Evolutionary conservation across 306 rosid species (phyloP).

Genomic region (Prunus davidiana): DNA sequence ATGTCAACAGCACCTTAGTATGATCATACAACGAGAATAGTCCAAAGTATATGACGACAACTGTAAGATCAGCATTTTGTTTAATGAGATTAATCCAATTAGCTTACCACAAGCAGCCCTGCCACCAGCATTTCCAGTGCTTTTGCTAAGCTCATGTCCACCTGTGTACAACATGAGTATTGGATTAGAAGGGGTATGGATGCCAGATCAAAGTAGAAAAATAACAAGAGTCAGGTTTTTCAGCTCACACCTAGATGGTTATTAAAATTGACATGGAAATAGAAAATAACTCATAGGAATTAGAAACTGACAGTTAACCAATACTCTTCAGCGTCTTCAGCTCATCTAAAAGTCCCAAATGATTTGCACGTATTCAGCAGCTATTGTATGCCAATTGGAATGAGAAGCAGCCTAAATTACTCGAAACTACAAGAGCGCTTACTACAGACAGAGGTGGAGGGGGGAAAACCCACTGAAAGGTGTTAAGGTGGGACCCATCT

Average conservation of each 20-base stretch:
- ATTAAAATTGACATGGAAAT: background rate
- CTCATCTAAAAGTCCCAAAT: background rate
- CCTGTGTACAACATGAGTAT: slow-evolving; percentile 37
- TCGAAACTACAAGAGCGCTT: background rate
- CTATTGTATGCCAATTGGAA: background rate
- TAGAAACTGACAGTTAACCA: background rate
- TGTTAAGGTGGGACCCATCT: background rate
- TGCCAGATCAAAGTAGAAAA: background rate
- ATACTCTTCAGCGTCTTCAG: background rate
- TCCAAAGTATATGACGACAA: background rate
- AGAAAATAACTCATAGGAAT: background rate
- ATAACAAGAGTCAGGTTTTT: background rate
- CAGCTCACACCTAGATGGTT: background rate
- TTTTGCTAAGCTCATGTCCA: slow-evolving; percentile 93
- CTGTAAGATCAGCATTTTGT: background rate
- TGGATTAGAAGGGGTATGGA: background rate
- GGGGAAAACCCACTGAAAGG: background rate
- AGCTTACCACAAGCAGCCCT: slow-evolving; percentile 87
- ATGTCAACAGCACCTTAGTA: no score
- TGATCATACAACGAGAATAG: background rate
- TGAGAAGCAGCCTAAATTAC: background rate
- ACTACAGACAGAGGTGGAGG: background rate
- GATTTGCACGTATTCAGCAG: background rate
- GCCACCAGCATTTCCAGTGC: slow-evolving; percentile 98
- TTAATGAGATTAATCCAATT: background rate